A percentile compares a stretch with the other conserved stretches of the same genome.
These are phyloP conservation scores for Trichosporon ovoides DNA, from an alignment of 1,284 basidiomycete genomes.

Conservation along the genomic window DNA sequence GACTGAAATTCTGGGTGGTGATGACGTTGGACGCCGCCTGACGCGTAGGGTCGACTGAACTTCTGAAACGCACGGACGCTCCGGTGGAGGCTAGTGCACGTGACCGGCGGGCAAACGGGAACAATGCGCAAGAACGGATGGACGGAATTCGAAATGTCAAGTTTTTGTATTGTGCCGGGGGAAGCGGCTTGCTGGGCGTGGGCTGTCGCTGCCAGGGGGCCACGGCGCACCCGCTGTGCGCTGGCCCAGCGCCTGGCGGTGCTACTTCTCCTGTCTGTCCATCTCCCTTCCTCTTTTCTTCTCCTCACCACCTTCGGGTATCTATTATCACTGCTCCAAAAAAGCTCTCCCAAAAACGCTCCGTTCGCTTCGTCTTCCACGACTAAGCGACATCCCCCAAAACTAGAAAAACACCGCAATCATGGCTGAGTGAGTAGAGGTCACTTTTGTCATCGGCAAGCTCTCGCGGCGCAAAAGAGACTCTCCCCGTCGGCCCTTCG, in stretches of 20 bases:
- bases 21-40: background rate
- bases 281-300: conserved; percentile 22
- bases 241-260: background rate
- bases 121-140: background rate
- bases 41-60: background rate
- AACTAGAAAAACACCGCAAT: conserved; percentile 32
- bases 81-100: background rate
- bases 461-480: background rate
- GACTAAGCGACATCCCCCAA: conserved; percentile 36
- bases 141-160: background rate
- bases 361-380: conserved; percentile 35
- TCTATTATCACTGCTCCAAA: conserved; percentile 15
- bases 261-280: background rate
- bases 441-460: background rate
- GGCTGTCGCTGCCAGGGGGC: background rate
- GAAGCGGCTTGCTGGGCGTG: background rate
- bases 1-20: background rate
- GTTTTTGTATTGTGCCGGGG: background rate
- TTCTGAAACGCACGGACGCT: background rate
- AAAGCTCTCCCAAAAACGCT: conserved; percentile 14
- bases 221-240: background rate
- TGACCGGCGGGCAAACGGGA: background rate
- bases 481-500: too few species aligned
- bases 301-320: conserved; percentile 27
- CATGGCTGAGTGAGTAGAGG: conserved; percentile 48